Evolutionary conservation across 176 grass and related monocot species (phyloP).

Genomic region (Miscanthus lutarioriparius): DNA sequence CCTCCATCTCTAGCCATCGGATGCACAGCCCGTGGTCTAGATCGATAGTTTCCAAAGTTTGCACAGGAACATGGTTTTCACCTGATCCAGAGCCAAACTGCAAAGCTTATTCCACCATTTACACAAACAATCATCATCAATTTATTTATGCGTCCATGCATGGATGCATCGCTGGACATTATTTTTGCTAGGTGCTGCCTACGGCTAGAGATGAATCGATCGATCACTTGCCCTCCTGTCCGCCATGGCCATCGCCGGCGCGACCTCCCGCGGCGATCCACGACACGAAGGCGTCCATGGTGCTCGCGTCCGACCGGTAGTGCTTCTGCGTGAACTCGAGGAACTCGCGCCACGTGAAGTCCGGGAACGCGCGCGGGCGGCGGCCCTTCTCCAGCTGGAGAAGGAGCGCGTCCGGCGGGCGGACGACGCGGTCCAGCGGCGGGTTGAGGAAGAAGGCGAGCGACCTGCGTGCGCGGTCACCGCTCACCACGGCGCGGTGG

Average conservation of each 20-base stretch:
- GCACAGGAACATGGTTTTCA: too few relatives aligned
- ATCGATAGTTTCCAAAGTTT: too few relatives aligned
- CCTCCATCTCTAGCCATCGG: too few relatives aligned
- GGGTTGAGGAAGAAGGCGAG: slow-evolving; percentile 62
- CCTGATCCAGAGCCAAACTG: too few relatives aligned
- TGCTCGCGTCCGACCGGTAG: slow-evolving; percentile 71
- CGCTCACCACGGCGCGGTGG: slow-evolving; percentile 55
- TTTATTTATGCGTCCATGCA: neutral
- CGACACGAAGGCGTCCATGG: slow-evolving; percentile 68
- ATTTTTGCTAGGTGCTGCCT: neutral
- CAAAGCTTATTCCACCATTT: neutral
- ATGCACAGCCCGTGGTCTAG: too few relatives aligned
- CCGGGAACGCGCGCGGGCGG: slow-evolving; percentile 63
- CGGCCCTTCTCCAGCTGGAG: neutral
- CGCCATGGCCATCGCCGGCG: neutral
- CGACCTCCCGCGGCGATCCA: slow-evolving; percentile 46
- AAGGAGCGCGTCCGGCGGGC: slow-evolving; percentile 41
- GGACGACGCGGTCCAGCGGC: slow-evolving; percentile 35
- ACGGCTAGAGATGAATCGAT: neutral
- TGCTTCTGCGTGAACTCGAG: slow-evolving; percentile 89
- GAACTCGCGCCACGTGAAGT: slow-evolving; percentile 87
- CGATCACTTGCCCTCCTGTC: neutral
- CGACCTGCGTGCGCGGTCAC: slow-evolving; percentile 17
- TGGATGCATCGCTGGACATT: neutral
- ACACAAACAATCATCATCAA: neutral